Evolutionary conservation across 2,329 filamentous ascomycete species (phyloP).

Genomic region (Monilinia fructigena): DNA sequence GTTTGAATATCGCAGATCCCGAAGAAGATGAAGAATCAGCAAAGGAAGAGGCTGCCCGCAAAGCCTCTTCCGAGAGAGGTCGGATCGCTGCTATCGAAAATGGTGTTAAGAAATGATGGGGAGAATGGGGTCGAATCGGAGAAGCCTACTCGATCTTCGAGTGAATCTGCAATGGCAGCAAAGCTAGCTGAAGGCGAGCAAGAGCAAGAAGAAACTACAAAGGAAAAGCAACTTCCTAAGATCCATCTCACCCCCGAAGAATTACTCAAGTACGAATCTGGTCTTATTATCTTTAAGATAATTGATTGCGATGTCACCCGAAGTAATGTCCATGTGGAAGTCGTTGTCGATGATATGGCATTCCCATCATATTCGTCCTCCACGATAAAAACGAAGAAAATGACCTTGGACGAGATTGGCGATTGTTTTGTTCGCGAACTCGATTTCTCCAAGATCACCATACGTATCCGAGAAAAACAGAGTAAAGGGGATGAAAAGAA

Average conservation of each 20-base stretch:
- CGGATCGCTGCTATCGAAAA: conserved; percentile 34
- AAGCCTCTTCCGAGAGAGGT: conserved; percentile 32
- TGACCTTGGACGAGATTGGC: conserved; percentile 86
- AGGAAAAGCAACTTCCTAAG: conserved; percentile 64
- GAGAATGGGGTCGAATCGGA: conserved; percentile 35
- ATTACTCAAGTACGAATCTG: conserved; percentile 81
- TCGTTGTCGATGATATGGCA: conserved; percentile 91
- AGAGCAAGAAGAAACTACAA: conserved; percentile 47
- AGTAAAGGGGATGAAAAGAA: conserved; percentile 65
- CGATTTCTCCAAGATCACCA: conserved; percentile 91
- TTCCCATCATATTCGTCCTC: conserved; percentile 86
- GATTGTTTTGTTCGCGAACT: conserved; percentile 95
- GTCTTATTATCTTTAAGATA: conserved; percentile 90
- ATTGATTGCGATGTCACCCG: conserved; percentile 83
- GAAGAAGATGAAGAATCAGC: conserved; percentile 87
- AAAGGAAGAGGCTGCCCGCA: conserved; percentile 51
- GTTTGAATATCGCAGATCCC: conserved; percentile 81
- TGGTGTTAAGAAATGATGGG: conserved; percentile 21
- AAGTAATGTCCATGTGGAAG: conserved; percentile 73
- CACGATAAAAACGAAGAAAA: conserved; percentile 65
- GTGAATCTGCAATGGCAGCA: conserved; percentile 34
- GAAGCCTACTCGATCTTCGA: conserved; percentile 45
- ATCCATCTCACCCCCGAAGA: conserved; percentile 77
- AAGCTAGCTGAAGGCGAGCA: conserved; percentile 38
- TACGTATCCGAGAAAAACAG: conserved; percentile 82